phyloP scores from a whole-genome alignment of 2,329 filamentous ascomycete genomes.

The Aspergillus niger region DNA sequence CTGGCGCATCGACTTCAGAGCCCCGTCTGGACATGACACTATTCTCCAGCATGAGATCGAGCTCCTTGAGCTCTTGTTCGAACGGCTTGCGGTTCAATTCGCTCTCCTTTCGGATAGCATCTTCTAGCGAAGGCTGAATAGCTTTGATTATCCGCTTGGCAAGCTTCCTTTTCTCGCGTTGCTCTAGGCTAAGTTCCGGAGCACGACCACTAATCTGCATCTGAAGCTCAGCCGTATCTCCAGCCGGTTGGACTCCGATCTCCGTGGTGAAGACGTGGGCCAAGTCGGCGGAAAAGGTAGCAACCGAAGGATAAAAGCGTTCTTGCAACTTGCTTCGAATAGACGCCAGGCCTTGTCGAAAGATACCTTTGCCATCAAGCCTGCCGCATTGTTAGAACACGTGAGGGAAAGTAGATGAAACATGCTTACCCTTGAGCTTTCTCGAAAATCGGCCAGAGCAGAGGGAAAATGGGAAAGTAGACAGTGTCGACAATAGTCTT shows the following conservation, averaged over 20 bases:
- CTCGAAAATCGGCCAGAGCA: conserved; percentile 76
- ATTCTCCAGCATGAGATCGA: conserved; percentile 72
- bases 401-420: not conserved
- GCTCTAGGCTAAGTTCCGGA: conserved; percentile 58
- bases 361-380: conserved; percentile 57
- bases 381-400: conserved; percentile 28
- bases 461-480: conserved; percentile 83
- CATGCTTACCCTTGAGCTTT: conserved; percentile 75
- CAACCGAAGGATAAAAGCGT: conserved; percentile 62
- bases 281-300: conserved; percentile 62
- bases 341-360: conserved; percentile 55
- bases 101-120: conserved; percentile 76
- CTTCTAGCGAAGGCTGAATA: conserved; percentile 75
- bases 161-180: conserved; percentile 79
- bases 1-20: conserved; percentile 48
- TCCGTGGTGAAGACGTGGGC: conserved; percentile 58
- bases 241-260: conserved; percentile 52
- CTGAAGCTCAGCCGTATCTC: conserved; percentile 50
- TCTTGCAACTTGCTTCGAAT: conserved; percentile 57
- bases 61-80: conserved; percentile 69
- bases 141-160: conserved; percentile 86
- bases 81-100: conserved; percentile 71
- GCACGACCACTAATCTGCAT: conserved; percentile 53
- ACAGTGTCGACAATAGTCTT: conserved; percentile 80
- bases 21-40: conserved; percentile 60